These are phyloP conservation scores for Astrephomene gubernaculifera DNA, from an alignment of 139 green algal genomes.

Conservation along the genomic window DNA sequence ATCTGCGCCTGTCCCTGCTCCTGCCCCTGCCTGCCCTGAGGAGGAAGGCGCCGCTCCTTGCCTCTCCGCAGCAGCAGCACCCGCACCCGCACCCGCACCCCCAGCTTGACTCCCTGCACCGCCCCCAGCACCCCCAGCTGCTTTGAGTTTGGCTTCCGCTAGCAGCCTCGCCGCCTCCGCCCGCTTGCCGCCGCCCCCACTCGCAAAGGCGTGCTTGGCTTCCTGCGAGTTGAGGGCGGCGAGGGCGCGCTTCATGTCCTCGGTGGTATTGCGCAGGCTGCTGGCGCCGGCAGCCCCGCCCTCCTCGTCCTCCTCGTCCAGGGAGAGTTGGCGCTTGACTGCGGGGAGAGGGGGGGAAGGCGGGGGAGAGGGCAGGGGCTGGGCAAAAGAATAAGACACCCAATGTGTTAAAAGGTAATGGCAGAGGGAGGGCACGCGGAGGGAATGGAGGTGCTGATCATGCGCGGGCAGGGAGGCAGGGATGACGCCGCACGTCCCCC, in stretches of 20 bases:
- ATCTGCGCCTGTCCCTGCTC: no score
- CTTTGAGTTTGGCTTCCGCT: constrained; percentile 70
- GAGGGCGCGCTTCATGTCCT: constrained; percentile 86
- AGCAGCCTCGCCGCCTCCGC: constrained; percentile 70
- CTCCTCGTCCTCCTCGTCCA: constrained; percentile 51
- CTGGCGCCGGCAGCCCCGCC: constrained; percentile 34
- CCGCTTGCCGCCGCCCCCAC: constrained; percentile 66
- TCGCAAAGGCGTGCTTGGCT: constrained; percentile 48
- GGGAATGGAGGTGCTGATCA: no score
- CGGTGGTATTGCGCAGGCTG: constrained; percentile 64
- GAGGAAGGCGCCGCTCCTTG: background rate
- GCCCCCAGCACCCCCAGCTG: background rate
- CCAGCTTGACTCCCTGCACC: constrained; percentile 12
- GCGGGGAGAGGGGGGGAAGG: background rate
- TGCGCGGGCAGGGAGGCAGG: no score
- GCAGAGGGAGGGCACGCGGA: no score
- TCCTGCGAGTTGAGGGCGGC: constrained; percentile 63
- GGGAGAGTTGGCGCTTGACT: constrained; percentile 38
- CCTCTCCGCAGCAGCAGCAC: no score
- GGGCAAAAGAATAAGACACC: no score
- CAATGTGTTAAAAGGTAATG: no score
- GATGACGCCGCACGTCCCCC: no score
- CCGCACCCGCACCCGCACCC: background rate
- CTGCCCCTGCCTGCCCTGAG: background rate
- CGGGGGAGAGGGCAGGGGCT: background rate